Conservation (phyloP, 2,329 filamentous ascomycete genomes). For the Colletotrichum paranaense region DNA sequence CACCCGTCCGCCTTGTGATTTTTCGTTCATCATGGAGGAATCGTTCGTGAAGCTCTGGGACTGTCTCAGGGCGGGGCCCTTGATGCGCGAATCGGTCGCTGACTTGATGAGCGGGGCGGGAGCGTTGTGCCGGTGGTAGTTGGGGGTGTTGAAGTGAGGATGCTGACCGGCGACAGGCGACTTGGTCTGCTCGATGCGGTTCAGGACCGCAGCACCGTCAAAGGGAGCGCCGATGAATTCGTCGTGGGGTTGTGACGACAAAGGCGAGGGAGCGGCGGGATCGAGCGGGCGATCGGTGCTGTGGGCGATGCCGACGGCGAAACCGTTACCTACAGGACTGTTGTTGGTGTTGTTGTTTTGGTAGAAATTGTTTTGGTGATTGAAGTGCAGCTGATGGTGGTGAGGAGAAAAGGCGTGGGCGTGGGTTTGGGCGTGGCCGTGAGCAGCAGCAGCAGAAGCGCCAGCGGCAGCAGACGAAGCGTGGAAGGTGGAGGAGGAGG, state of each 20-base stretch:
- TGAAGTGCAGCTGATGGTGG: slow-evolving; percentile 47
- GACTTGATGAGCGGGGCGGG: slow-evolving; percentile 57
- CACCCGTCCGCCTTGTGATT: slow-evolving; percentile 45
- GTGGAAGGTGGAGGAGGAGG: slow-evolving; percentile 35
- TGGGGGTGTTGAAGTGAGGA: slow-evolving; percentile 37
- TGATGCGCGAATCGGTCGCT: slow-evolving; percentile 63
- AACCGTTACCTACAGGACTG: slow-evolving; percentile 39
- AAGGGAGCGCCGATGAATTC: slow-evolving; percentile 74
- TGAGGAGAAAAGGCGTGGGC: slow-evolving; percentile 84
- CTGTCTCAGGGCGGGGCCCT: slow-evolving; percentile 69
- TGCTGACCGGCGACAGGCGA: slow-evolving; percentile 42
- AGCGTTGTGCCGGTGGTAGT: slow-evolving; percentile 43
- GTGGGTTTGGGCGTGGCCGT: slow-evolving; percentile 58
- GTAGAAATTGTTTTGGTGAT: slow-evolving; percentile 20
- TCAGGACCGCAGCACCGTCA: slow-evolving; percentile 71
- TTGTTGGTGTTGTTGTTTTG: slow-evolving; percentile 25
- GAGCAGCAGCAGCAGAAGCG: neutral
- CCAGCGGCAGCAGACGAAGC: neutral
- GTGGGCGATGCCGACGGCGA: slow-evolving; percentile 29
- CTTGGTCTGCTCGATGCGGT: slow-evolving; percentile 67
- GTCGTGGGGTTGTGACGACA: slow-evolving; percentile 53
- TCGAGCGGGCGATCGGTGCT: slow-evolving; percentile 46
- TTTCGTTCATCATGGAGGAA: slow-evolving; percentile 62
- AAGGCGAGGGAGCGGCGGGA: slow-evolving; percentile 50
- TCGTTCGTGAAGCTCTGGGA: slow-evolving; percentile 73